Conservation (phyloP, 208 protist species). For the Leishmania arabica region DNA sequence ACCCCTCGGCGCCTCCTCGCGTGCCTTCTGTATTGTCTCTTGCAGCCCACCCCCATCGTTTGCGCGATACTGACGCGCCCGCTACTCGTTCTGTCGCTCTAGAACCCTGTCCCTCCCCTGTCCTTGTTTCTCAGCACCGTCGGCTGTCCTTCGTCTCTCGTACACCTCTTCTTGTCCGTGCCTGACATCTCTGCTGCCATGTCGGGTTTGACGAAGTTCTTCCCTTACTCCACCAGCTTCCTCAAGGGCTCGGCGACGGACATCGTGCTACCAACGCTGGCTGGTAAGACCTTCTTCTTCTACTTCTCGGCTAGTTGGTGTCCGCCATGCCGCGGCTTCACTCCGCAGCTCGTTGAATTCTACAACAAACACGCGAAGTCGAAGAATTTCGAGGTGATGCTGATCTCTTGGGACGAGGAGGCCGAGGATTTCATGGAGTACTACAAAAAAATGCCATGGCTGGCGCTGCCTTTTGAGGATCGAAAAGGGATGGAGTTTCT, state of each 20-base stretch:
- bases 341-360: conserved; percentile 82
- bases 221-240: conserved; percentile 52
- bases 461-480: conserved; percentile 68
- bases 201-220: conserved; percentile 72
- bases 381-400: conserved; percentile 90
- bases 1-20: not conserved
- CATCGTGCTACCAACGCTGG: conserved; percentile 33
- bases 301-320: conserved; percentile 95
- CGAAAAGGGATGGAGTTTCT: conserved; percentile 47
- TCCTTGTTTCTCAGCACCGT: not conserved
- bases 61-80: not conserved
- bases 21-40: not conserved
- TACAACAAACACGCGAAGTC: conserved; percentile 68
- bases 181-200: conserved; percentile 25
- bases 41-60: not conserved
- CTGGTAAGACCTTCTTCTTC: conserved; percentile 76
- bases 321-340: conserved; percentile 93
- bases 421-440: conserved; percentile 74
- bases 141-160: not conserved
- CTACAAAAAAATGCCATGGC: conserved; percentile 87
- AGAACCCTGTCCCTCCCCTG: not conserved
- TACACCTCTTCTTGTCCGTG: conserved; percentile 4
- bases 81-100: not conserved
- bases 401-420: conserved; percentile 82
- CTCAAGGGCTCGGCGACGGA: conserved; percentile 42